A percentile compares a stretch with the other conserved stretches of the same genome.
Evolutionary conservation across 345 rosid species (phyloP).

Genomic region (Rubroshorea leprosula): DNA sequence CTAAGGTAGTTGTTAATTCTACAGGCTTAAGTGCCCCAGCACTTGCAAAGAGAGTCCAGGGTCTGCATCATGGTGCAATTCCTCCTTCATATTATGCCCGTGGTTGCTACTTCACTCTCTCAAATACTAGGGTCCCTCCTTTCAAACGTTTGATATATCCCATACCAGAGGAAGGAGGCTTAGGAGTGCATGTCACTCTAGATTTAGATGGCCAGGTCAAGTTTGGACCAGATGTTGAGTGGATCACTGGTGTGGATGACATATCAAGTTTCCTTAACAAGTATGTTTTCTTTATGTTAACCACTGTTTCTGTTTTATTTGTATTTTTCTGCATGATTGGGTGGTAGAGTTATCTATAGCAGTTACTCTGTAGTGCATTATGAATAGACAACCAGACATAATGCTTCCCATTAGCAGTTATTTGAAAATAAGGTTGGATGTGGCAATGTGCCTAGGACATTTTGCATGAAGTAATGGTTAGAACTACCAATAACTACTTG

Average conservation of each 20-base stretch:
- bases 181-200: conserved; percentile 86
- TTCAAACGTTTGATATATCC: conserved; percentile 78
- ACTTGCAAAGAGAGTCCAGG: conserved; percentile 61
- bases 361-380: too few species aligned
- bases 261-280: conserved; percentile 65
- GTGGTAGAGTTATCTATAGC: too few species aligned
- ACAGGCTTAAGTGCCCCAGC: conserved; percentile 74
- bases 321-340: neutral
- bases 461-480: too few species aligned
- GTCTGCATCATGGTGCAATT: conserved; percentile 35
- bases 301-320: conserved; percentile 10
- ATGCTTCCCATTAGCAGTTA: too few species aligned
- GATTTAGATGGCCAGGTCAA: conserved; percentile 83
- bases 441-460: too few species aligned
- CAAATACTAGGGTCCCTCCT: conserved; percentile 42
- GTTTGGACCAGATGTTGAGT: conserved; percentile 96
- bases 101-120: conserved; percentile 75
- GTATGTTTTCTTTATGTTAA: conserved; percentile 31
- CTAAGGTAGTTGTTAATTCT: conserved; percentile 70
- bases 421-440: too few species aligned
- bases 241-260: conserved; percentile 59
- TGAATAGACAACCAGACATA: too few species aligned
- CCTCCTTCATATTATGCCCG: conserved; percentile 68
- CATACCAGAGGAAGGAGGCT: conserved; percentile 84
- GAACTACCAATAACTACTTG: too few species aligned